A percentile compares a stretch with the other conserved stretches of the same genome.
phyloP scores from a whole-genome alignment of 306 rosid species.

The Glycine latifolia region DNA sequence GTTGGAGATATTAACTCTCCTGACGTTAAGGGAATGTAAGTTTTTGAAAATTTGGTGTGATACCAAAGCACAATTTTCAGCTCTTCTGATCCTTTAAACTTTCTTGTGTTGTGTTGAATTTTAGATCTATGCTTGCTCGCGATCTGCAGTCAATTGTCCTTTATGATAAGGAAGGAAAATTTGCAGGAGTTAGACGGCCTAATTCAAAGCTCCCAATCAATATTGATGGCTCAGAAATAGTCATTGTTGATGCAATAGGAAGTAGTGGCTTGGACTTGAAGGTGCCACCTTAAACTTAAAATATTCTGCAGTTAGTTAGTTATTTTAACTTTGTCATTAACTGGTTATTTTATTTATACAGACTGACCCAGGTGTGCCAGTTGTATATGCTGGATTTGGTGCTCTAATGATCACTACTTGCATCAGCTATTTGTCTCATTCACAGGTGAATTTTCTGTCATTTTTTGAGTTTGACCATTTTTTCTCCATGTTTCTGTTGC shows the following conservation, averaged over 20 bases:
- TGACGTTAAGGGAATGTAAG: slow-evolving; percentile 90
- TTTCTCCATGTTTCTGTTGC: background rate
- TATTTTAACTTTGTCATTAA: slow-evolving; percentile 29
- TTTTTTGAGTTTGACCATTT: slow-evolving; percentile 19
- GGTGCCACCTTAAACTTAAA: slow-evolving; percentile 55
- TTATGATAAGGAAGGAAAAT: slow-evolving; percentile 87
- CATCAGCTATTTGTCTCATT: slow-evolving; percentile 91
- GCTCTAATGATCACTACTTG: slow-evolving; percentile 98
- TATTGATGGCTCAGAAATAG: slow-evolving; percentile 74
- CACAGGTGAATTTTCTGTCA: slow-evolving; percentile 65
- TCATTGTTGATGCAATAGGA: slow-evolving; percentile 89
- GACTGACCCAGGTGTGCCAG: slow-evolving; percentile 96
- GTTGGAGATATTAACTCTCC: slow-evolving; percentile 79
- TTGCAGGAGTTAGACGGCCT: slow-evolving; percentile 90
- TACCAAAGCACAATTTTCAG: background rate
- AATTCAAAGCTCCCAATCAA: slow-evolving; percentile 88
- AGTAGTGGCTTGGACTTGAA: slow-evolving; percentile 93
- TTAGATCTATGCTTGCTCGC: slow-evolving; percentile 97
- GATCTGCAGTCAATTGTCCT: slow-evolving; percentile 90
- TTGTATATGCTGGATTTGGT: slow-evolving; percentile 97
- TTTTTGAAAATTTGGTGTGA: slow-evolving; percentile 18
- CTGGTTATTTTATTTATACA: slow-evolving; percentile 47
- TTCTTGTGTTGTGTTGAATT: slow-evolving; percentile 40
- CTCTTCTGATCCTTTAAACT: slow-evolving; percentile 28
- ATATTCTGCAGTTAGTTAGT: slow-evolving; percentile 6